phyloP scores from a whole-genome alignment of 2,329 filamentous ascomycete genomes.

The Fusarium musae region DNA sequence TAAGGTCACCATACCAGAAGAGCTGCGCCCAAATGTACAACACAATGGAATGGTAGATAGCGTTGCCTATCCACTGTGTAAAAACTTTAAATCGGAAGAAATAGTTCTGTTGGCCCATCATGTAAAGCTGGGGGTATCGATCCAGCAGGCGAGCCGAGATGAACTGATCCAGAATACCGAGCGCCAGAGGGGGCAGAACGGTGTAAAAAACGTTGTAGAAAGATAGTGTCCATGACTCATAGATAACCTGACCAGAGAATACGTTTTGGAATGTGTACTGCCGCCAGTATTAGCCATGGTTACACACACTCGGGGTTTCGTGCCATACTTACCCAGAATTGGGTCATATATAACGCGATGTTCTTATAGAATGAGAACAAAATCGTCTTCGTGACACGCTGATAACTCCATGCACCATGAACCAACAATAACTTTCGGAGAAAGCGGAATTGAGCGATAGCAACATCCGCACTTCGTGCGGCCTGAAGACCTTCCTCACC shows the following conservation, averaged over 20 bases:
- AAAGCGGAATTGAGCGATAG: slow-evolving; percentile 95
- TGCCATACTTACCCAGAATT: slow-evolving; percentile 86
- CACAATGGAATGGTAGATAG: slow-evolving; percentile 93
- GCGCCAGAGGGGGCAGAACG: slow-evolving; percentile 88
- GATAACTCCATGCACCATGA: slow-evolving; percentile 97
- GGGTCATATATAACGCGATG: slow-evolving; percentile 97
- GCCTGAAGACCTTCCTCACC: slow-evolving; percentile 97
- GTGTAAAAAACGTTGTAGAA: slow-evolving; percentile 99
- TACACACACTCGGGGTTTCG: background rate
- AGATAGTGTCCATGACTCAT: slow-evolving; percentile 98
- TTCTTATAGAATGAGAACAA: slow-evolving; percentile 99
- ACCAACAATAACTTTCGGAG: slow-evolving; percentile 93
- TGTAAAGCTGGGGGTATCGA: slow-evolving; percentile 95
- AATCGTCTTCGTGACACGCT: slow-evolving; percentile 95
- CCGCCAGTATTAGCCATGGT: slow-evolving; percentile 31
- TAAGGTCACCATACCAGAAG: slow-evolving; percentile 84
- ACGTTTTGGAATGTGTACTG: slow-evolving; percentile 98
- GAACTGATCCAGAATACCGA: slow-evolving; percentile 98
- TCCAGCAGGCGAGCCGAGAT: slow-evolving; percentile 94
- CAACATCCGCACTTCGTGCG: slow-evolving; percentile 92
- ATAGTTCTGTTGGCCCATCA: slow-evolving; percentile 88
- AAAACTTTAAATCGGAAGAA: slow-evolving; percentile 97
- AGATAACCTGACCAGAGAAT: slow-evolving; percentile 97
- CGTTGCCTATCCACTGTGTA: slow-evolving; percentile 90
- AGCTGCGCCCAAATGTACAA: slow-evolving; percentile 87